Base-by-base conservation (phyloP, 2,329 filamentous ascomycete species). In the Lasiodiplodia citricola region DNA sequence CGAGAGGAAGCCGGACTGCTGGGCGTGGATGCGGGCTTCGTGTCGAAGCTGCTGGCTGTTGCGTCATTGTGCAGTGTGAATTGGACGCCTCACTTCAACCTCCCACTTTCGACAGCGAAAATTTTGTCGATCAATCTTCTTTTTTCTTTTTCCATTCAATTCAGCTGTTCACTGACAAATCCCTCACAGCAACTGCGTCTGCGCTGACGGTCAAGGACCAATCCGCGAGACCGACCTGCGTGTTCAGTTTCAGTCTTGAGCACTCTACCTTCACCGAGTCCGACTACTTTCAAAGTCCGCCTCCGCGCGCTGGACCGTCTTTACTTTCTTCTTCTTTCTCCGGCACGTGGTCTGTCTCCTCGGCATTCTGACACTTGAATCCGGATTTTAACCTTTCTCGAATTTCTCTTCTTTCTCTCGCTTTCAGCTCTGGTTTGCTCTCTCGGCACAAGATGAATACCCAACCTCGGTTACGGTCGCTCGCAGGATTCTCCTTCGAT, bases 181-280 rank as follows among this genome's bases (percentile, higher is more conserved):
- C 23, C n/a, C 18, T 18, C n/a, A 10, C 8, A 62, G 57, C 38
- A 62, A 62, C 18, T 62, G 57, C 16, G 14, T 62, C 41, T 62
- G 57, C 18, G 57, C 57, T 18, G 57, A 62, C 13, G 57, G 57
- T 5, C 57, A 62, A 47, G 57, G 57, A 5, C 57, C 57, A 2
- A 18, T 62, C 23, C 23, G 57, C 18, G 23, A 62, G 23, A 62
- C 57, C 16, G 41, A 7, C 57, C 23, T 62, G 14, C 57, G 25
- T 25, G 18, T 14, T 23, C 57, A 62, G 57, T 25, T 25, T 28
- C 28, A 28, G 28, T 28, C 38, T 16, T 62, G 41, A 62, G 35
- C 16, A 56, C 5, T 18, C 8, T 18, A 1, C 25, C 14, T 10
- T 35, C 25, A 2, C 10, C 13, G 8, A 8, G 18, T 28, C 6